phyloP scores from a whole-genome alignment of 768 basidiomycete genomes.

The Clitopilus passeckerianus region DNA sequence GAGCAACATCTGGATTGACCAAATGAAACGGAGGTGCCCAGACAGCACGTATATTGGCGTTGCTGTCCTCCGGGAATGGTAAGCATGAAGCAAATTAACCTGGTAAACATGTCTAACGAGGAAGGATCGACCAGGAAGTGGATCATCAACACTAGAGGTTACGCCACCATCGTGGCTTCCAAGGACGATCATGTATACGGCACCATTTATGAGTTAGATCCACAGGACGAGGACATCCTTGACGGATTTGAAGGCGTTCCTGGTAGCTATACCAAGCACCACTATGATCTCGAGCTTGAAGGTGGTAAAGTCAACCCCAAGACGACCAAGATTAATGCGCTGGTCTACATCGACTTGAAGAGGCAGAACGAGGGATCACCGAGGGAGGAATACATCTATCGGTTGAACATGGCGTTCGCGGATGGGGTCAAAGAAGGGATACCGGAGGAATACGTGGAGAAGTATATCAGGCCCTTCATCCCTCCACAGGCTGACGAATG shows the following conservation, averaged over 20 bases:
- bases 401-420: constrained; percentile 40
- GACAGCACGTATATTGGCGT: constrained; percentile 33
- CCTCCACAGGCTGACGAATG: constrained; percentile 11
- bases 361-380: constrained; percentile 25
- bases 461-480: constrained; percentile 38
- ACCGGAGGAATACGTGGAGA: constrained; percentile 35
- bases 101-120: background rate
- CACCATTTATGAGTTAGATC: constrained; percentile 35
- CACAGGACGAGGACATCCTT: constrained; percentile 33
- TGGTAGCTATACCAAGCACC: constrained; percentile 28
- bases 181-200: constrained; percentile 36
- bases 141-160: constrained; percentile 40
- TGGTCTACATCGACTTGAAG: constrained; percentile 38
- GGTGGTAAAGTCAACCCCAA: background rate
- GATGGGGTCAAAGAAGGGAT: constrained; percentile 36
- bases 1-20: constrained; percentile 44
- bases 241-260: constrained; percentile 39
- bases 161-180: constrained; percentile 40
- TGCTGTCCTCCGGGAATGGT: constrained; percentile 37
- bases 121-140: constrained; percentile 32
- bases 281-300: constrained; percentile 20
- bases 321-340: constrained; percentile 14
- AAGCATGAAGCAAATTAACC: constrained; percentile 6
- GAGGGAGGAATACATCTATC: constrained; percentile 35
- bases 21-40: constrained; percentile 46